Percentiles rank a stretch among this genome's conserved stretches.
phyloP scores from a whole-genome alignment of 768 basidiomycete genomes.

The Fomitopsis serialis region DNA sequence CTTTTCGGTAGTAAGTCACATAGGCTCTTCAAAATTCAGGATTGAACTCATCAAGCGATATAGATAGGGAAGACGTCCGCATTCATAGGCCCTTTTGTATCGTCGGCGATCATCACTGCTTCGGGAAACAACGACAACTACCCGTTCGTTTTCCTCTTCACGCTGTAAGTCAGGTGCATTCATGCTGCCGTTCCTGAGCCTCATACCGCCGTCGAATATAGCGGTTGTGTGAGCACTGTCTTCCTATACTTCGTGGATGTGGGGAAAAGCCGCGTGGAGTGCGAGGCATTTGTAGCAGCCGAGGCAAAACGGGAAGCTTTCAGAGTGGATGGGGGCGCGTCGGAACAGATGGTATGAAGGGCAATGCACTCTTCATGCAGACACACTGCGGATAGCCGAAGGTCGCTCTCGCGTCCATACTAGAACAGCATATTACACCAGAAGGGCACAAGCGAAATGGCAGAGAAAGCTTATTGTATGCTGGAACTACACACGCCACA shows the following conservation, averaged over 20 bases:
- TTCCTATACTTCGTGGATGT: slow-evolving; percentile 63
- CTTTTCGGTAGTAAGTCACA: slow-evolving; percentile 52
- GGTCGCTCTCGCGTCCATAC: no score
- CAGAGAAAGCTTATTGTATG: no score
- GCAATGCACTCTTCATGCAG: no score
- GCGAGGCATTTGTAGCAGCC: slow-evolving; percentile 53
- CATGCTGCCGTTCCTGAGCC: background rate
- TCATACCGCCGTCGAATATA: slow-evolving; percentile 15
- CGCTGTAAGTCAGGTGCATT: slow-evolving; percentile 41
- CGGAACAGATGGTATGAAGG: no score
- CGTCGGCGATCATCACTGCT: slow-evolving; percentile 67
- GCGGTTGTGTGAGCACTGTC: slow-evolving; percentile 46
- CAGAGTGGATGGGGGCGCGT: background rate
- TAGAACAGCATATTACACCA: no score
- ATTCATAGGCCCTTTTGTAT: slow-evolving; percentile 72
- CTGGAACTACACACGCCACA: no score
- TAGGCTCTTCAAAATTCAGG: background rate
- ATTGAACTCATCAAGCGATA: background rate
- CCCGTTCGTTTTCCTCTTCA: slow-evolving; percentile 72
- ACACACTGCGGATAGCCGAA: no score
- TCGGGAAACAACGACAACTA: slow-evolving; percentile 67
- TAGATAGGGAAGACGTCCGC: slow-evolving; percentile 72
- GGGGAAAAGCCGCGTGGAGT: slow-evolving; percentile 58
- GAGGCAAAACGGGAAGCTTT: slow-evolving; percentile 42
- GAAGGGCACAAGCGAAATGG: no score